A percentile compares a stretch with the other conserved stretches of the same genome.
phyloP scores from a whole-genome alignment of 2,329 filamentous ascomycete genomes.

The Cladosporium phlei region DNA sequence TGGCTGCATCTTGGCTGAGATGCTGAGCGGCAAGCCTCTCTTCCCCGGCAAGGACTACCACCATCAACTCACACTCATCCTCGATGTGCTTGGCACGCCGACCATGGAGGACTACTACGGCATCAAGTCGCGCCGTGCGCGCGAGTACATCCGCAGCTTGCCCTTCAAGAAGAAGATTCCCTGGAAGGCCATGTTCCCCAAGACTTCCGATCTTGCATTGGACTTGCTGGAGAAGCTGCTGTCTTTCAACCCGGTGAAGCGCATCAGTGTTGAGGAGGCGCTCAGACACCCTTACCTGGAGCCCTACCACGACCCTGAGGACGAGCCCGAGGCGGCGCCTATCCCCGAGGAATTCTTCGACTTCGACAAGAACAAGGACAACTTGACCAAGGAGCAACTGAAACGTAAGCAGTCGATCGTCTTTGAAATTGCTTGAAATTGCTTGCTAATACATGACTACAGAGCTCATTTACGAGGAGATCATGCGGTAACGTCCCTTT shows the following conservation, averaged over 20 bases:
- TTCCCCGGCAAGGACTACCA: conserved; percentile 99
- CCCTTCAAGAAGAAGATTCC: conserved; percentile 99
- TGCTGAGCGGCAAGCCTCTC: conserved; percentile 95
- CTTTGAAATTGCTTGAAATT: background rate
- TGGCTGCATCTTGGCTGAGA: conserved; percentile 95
- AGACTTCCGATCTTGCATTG: conserved; percentile 94
- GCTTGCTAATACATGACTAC: background rate
- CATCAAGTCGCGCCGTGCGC: conserved; percentile 94
- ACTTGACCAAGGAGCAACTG: conserved; percentile 93
- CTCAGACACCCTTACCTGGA: conserved; percentile 97
- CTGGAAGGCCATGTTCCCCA: conserved; percentile 94
- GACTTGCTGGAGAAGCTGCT: conserved; percentile 93
- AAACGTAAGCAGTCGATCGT: conserved; percentile 58
- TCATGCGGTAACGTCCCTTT: conserved; percentile 60
- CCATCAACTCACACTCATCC: conserved; percentile 93
- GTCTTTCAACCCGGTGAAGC: conserved; percentile 97
- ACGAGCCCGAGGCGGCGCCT: conserved; percentile 92
- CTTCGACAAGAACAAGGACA: conserved; percentile 99
- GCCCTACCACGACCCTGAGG: conserved; percentile 97
- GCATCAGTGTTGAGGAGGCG: conserved; percentile 95
- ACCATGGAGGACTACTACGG: conserved; percentile 99
- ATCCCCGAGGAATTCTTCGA: conserved; percentile 99
- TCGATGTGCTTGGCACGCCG: conserved; percentile 94
- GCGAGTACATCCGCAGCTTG: conserved; percentile 95
- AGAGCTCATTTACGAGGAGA: conserved; percentile 94